phyloP scores from a whole-genome alignment of 768 basidiomycete species.

The Tulasnella sp. region DNA sequence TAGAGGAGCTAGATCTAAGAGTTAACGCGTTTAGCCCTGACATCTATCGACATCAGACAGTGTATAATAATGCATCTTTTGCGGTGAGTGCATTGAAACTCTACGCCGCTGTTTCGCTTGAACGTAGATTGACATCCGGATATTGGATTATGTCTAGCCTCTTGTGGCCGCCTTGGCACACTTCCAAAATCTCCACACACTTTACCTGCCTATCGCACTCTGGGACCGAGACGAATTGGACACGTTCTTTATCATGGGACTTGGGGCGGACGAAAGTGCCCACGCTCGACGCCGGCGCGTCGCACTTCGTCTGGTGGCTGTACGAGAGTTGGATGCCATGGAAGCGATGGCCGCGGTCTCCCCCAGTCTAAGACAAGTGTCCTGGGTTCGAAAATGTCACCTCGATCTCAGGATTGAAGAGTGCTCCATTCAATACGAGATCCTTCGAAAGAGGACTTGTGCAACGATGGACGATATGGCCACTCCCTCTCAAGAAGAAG shows the following conservation, averaged over 20 bases:
- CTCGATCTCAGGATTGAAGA: neutral
- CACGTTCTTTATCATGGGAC: no score
- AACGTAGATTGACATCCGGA: neutral
- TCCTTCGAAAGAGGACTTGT: neutral
- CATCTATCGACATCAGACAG: neutral
- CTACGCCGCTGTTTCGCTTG: neutral
- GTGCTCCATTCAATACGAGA: neutral
- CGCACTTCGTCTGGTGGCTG: neutral
- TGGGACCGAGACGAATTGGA: neutral
- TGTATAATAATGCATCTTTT: neutral
- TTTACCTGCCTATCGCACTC: constrained; percentile 6
- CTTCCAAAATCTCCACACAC: neutral
- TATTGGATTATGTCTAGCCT: neutral
- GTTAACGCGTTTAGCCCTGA: neutral
- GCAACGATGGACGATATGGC: neutral
- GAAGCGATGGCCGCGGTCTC: neutral
- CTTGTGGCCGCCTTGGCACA: neutral
- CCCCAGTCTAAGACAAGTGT: neutral
- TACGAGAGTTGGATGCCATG: neutral
- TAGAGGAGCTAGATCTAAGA: constrained; percentile 8
- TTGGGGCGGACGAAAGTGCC: neutral
- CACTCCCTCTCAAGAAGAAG: no score
- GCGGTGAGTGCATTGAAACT: neutral
- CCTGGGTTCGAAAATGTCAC: neutral
- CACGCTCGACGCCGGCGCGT: neutral